Percentiles rank a stretch among this genome's conserved stretches.
Conservation (phyloP, 2,329 filamentous ascomycete species). For the Pestalotiopsis sp. region DNA sequence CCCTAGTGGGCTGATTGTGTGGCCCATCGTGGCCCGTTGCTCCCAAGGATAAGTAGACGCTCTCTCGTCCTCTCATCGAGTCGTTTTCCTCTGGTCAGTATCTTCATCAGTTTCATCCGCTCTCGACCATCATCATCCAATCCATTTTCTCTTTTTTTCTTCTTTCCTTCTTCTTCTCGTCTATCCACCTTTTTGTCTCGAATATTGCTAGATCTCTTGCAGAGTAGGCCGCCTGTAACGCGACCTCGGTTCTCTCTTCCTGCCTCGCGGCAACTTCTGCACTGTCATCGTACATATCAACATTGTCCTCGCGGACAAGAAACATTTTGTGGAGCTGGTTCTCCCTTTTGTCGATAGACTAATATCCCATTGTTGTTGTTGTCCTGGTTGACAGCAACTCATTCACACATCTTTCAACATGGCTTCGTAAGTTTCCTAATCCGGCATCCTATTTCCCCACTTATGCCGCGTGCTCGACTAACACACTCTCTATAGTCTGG, state of each 20-base stretch:
- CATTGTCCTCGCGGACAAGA: conserved; percentile 2
- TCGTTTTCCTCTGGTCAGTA: conserved; percentile 24
- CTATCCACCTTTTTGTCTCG: conserved; percentile 18
- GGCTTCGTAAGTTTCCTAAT: conserved; percentile 43
- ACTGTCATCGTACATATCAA: conserved; percentile 22
- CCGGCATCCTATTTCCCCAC: conserved; percentile 1
- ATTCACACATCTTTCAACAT: conserved; percentile 33
- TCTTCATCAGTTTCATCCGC: conserved; percentile 31
- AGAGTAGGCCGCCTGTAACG: conserved; percentile 24
- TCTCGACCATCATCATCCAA: conserved; percentile 28
- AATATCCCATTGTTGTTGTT: conserved; percentile 27
- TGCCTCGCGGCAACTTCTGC: conserved; percentile 26
- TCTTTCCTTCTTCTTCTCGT: conserved; percentile 15
- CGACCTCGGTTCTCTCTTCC: conserved; percentile 27
- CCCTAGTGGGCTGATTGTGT: conserved; percentile 30
- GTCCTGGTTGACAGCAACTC: conserved; percentile 29
- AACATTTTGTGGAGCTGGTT: conserved; percentile 31
- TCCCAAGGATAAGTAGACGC: conserved; percentile 36
- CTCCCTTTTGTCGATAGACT: conserved; percentile 31
- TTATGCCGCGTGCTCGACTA: conserved; percentile 24
- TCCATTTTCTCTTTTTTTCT: conserved; percentile 28
- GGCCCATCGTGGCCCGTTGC: conserved; percentile 27
- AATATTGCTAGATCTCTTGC: conserved; percentile 31
- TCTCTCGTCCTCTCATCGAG: conserved; percentile 24
- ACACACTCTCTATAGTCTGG: conserved; percentile 51